phyloP scores from a whole-genome alignment of 139 green algal species.

The Chlorella sp. region DNA sequence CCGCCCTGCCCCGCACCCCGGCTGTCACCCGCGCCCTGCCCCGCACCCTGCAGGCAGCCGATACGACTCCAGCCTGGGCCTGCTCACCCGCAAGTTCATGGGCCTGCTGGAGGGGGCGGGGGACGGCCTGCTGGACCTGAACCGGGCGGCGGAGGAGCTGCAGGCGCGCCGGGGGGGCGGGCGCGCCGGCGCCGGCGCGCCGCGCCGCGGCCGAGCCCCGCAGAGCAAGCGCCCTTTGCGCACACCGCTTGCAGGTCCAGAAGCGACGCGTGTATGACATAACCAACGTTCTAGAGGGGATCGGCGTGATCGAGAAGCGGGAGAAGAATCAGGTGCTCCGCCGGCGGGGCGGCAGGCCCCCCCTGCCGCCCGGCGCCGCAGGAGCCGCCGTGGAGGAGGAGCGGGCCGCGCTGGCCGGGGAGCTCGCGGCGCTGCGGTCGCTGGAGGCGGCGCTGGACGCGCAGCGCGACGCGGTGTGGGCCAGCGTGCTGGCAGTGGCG shows the following conservation, averaged over 20 bases:
- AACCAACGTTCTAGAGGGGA: constrained; percentile 98
- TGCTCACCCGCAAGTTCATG: constrained; percentile 95
- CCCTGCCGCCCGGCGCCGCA: background rate
- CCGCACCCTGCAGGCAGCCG: constrained; percentile 42
- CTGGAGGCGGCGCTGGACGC: background rate
- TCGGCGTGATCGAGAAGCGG: constrained; percentile 95
- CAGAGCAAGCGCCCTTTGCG: no score
- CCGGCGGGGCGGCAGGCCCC: background rate
- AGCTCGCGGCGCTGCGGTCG: background rate
- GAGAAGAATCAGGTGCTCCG: constrained; percentile 83
- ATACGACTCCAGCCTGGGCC: constrained; percentile 84
- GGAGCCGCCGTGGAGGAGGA: background rate
- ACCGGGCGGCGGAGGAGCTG: constrained; percentile 83
- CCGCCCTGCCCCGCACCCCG: background rate
- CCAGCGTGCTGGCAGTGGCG: background rate
- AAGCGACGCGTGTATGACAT: constrained; percentile 99
- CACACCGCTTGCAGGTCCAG: constrained; percentile 74
- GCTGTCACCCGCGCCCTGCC: background rate
- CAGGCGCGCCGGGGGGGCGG: constrained; percentile 48
- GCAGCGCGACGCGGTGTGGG: constrained; percentile 1
- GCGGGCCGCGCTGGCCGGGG: background rate
- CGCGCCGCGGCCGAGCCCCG: no score
- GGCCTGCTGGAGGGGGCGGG: constrained; percentile 73
- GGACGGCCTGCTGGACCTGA: constrained; percentile 88
- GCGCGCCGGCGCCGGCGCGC: background rate